Evolutionary conservation across 192 early-diverging fungal species (phyloP), one percentile per base, ranked within the genome.

Genomic region (Coemansia sp.): DNA sequence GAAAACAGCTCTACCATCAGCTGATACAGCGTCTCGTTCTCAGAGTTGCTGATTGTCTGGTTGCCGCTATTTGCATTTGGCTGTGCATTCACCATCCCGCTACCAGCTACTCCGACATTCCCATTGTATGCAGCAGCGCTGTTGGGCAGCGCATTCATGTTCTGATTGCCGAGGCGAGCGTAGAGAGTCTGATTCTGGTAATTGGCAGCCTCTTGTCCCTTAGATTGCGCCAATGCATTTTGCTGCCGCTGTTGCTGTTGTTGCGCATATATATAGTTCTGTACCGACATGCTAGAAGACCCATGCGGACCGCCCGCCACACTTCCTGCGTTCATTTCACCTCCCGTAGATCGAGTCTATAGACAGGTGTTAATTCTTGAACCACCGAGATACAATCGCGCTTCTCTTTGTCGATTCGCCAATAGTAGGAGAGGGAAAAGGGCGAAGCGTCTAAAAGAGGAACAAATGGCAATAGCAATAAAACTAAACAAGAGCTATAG

Each of bases 1-100:
- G 86, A 81, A n/a, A 85, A 87, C 49, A 98, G 73, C 41, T 95
- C 91, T 17, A 94, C 55, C 34, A 98, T 87, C 14, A 95, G 80
- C 26, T 81, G 64, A 69, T 94, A 94, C 49, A 98, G 83, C 7
- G 53, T 37, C 73, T 92, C 87, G 58, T 91, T 88, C 52, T 93
- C 93, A 27, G 55, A 37, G 30, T 43, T 46, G 9, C 27, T 42
- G 24, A 45, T 23, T 1, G 26, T 3, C 22, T 36, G 53, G 49
- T 33, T 41, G 25, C 15, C 33, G 41, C 9, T 35, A 32, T 35
- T 24, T 18, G n/a, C 32, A 27, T 27, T 46, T 19, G 47, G 13
- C 9, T 51, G 19, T 9, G 40, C 33, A 28, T 1, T 45, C 2
- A n/a, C 27, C 33, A 50, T 27, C 2, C 54, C 60, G 15, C 42